Conservation (phyloP, 108 stramenopile genomes). For the Conticribra guillardii region DNA sequence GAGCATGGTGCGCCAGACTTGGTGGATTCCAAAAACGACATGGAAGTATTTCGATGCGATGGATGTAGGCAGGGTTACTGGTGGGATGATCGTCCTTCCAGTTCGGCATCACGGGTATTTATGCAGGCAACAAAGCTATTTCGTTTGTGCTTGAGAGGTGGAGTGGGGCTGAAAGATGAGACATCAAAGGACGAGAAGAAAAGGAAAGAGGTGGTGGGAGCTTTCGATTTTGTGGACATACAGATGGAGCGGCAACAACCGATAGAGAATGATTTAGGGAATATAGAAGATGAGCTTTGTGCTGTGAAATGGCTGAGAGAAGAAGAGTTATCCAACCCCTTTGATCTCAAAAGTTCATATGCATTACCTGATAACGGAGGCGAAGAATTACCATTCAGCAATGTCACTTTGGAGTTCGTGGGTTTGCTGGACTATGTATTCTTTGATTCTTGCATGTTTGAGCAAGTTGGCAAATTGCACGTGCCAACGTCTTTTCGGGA, state of each 20-base stretch:
- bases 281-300: slow-evolving; percentile 18
- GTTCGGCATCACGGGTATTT: slow-evolving; percentile 84
- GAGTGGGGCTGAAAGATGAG: slow-evolving; percentile 62
- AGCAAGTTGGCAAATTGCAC: slow-evolving; percentile 48
- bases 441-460: slow-evolving; percentile 44
- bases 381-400: slow-evolving; percentile 76
- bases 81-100: slow-evolving; percentile 81
- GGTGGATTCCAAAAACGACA: slow-evolving; percentile 38
- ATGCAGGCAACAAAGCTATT: slow-evolving; percentile 69
- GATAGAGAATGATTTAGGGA: neutral
- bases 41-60: slow-evolving; percentile 76
- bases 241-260: slow-evolving; percentile 37
- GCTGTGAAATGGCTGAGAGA: slow-evolving; percentile 80
- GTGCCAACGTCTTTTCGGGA: slow-evolving; percentile 69
- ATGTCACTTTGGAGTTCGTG: slow-evolving; percentile 84
- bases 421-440: slow-evolving; percentile 85
- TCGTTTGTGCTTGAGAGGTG: slow-evolving; percentile 66
- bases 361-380: slow-evolving; percentile 23
- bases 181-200: slow-evolving; percentile 10
- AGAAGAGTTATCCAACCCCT: slow-evolving; percentile 62
- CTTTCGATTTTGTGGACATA: slow-evolving; percentile 74
- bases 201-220: slow-evolving; percentile 54
- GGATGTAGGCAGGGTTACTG: slow-evolving; percentile 84
- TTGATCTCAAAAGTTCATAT: slow-evolving; percentile 71
- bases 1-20: slow-evolving; percentile 59